Evolutionary conservation across 768 basidiomycete genomes (phyloP), one percentile per base, ranked within the genome.

Genomic region (Phlebiopsis gigantea): DNA sequence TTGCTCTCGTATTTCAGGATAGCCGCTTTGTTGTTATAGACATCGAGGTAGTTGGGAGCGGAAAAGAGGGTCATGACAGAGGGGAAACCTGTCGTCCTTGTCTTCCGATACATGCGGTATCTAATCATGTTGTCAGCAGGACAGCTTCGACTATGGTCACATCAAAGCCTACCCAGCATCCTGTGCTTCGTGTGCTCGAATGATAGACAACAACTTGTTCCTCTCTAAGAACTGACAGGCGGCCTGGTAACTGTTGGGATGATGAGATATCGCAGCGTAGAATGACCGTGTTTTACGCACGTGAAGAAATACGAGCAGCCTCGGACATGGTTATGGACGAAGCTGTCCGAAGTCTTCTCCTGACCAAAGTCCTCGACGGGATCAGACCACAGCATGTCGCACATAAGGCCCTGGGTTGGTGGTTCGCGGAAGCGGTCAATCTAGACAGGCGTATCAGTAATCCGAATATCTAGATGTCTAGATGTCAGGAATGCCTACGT

Each of bases 51-150:
- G 69, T 98, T 95, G 42, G 97, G 97, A 7, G 95, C 95, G 15
- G 92, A 95, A 75, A 99, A 99, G 66, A 99, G 94, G n/a, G 96
- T 98, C 94, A 99, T 98, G 57, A 99, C 95, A 15, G 94, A 96
- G 17, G 97, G 96, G 78, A 99, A 98, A 5, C 96, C 95, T 0
- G 95, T 98, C 19, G 92, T 90, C 73, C 93, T 93, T 4, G 96
- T 98, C 74, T 99, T 99, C 63, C 94, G 90, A 68, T 98, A 98
- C 97, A 98, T 98, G 54, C 95, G 91, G 69, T 96, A 97, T 12
- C 92, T 93, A 48, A 22, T 48, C 43, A 52, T 29, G 42, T 30
- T 14, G 55, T 47, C 61, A 48, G 57, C 46, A 57, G 14, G 51
- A 31, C 46, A 44, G n/a, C n/a, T n/a, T 50, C 29, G 46, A 45